Evolutionary conservation across 768 basidiomycete species (phyloP), one percentile per base, ranked within the genome.

Genomic region (Lentinus brumalis): DNA sequence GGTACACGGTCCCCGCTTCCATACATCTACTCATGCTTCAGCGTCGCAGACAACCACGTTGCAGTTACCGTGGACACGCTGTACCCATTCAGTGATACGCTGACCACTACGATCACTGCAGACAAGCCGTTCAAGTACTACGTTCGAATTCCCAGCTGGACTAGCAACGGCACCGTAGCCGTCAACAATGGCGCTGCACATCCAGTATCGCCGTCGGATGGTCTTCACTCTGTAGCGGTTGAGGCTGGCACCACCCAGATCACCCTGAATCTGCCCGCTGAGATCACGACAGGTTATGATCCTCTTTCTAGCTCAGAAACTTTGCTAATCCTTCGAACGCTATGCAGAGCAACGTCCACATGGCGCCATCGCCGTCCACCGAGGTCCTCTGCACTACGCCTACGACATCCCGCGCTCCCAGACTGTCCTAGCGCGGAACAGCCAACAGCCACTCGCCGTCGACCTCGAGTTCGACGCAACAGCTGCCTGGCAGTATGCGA

Each of bases 371-470:
- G 83, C 83, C 8, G 75, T 85, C 14, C 82, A 85, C 50, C 79
- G 83, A 6, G 83, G 83, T 14, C 80, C 83, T 8, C 67, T 85
- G 45, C 76, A 84, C 69, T 85, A 83, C 66, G 83, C 83, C 3
- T 81, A 80, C 61, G 83, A 84, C 69, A 84, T 79, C 50, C 62
- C 73, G 4, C 70, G 77, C 11, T 68, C 53, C 31, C 64, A 66
- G 54, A 74, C 66, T 31, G 77, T 81, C 38, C 74, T 84, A 26
- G 63, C 73, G 2, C 72, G 68, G 50, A 81, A 83, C 65, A 69
- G 77, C 6, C 71, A 78, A 56, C 74, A 82, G 65, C 75, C 77
- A 6, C 70, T 77, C 29, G 83, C 83, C 0, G 75, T 76, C n/a
- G 83, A 85, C 62, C 74, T 83, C 40, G 69, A 84, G 67, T 82